Conservation (phyloP, 345 rosid genomes). For the Physaria fendleri region DNA sequence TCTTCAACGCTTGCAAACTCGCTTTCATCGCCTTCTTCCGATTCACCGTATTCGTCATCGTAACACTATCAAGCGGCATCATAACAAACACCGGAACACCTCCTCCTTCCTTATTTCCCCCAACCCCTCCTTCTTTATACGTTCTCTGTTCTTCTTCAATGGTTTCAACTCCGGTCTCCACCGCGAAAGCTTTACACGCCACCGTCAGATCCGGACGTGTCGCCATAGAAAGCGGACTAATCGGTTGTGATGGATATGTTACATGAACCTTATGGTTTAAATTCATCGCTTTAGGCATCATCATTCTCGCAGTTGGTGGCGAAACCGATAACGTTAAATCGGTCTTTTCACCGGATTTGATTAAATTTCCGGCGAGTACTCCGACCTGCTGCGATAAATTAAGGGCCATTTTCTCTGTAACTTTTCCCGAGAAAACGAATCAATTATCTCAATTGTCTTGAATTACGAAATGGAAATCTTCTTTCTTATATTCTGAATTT, state of each 20-base stretch:
- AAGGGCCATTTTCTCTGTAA: conserved; percentile 48
- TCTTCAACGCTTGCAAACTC: conserved; percentile 86
- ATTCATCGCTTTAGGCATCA: conserved; percentile 25
- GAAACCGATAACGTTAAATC: conserved; percentile 34
- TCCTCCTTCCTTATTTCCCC: conserved; percentile 25
- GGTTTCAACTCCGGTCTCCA: conserved; percentile 24
- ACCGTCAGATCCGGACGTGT: conserved; percentile 59
- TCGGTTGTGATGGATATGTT: conserved; percentile 40
- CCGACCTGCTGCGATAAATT: conserved; percentile 65
- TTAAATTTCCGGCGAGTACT: conserved; percentile 51
- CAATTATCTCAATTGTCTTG: neutral
- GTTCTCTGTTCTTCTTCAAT: conserved; percentile 26
- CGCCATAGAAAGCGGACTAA: conserved; percentile 47
- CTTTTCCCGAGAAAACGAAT: neutral
- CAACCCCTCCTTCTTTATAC: conserved; percentile 32
- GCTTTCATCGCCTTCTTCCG: conserved; percentile 93
- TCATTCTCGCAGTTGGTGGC: conserved; percentile 51
- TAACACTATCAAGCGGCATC: conserved; percentile 99
- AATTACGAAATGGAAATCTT: neutral
- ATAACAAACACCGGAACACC: conserved; percentile 96
- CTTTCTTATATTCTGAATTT: too few relatives aligned
- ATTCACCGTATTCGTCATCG: conserved; percentile 64
- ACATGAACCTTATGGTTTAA: conserved; percentile 30
- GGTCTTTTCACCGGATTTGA: conserved; percentile 30
- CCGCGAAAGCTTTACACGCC: conserved; percentile 55